Percentiles rank a stretch among this genome's conserved stretches.
These are phyloP conservation scores for Haplographium delicatum DNA, from an alignment of 495 filamentous ascomycete species.

Conservation along the genomic window DNA sequence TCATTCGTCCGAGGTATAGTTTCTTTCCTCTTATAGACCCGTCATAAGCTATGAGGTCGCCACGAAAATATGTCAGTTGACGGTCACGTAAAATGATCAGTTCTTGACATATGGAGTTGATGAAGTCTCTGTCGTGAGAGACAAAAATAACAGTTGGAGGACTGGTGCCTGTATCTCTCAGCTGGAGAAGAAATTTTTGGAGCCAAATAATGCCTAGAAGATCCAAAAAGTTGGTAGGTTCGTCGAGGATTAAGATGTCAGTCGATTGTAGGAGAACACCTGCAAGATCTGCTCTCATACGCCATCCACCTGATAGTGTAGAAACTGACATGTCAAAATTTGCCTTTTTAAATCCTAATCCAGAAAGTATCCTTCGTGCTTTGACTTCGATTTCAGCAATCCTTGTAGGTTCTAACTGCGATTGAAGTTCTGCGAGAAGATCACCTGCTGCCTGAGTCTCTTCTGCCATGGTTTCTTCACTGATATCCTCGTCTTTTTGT, in stretches of 20 bases:
- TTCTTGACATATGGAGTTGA: constrained; percentile 65
- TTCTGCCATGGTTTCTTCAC: constrained; percentile 44
- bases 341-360: constrained; percentile 67
- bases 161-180: constrained; percentile 36
- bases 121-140: constrained; percentile 75
- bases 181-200: constrained; percentile 56
- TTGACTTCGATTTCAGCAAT: constrained; percentile 49
- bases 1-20: constrained; percentile 62
- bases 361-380: constrained; percentile 58
- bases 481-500: constrained; percentile 48
- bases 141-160: constrained; percentile 59
- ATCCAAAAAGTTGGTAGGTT: constrained; percentile 83
- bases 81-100: constrained; percentile 70
- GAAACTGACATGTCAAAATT: constrained; percentile 50
- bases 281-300: constrained; percentile 66
- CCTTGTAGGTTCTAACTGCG: constrained; percentile 48
- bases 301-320: constrained; percentile 74
- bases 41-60: constrained; percentile 65
- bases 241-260: constrained; percentile 78
- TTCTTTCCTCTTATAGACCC: constrained; percentile 58
- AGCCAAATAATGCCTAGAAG: constrained; percentile 80
- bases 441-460: constrained; percentile 62
- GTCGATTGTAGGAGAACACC: constrained; percentile 61
- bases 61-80: constrained; percentile 60
- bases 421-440: constrained; percentile 56